These are phyloP conservation scores for Mallotus repandus DNA, from an alignment of 441 rosid genomes.

Conservation along the genomic window DNA sequence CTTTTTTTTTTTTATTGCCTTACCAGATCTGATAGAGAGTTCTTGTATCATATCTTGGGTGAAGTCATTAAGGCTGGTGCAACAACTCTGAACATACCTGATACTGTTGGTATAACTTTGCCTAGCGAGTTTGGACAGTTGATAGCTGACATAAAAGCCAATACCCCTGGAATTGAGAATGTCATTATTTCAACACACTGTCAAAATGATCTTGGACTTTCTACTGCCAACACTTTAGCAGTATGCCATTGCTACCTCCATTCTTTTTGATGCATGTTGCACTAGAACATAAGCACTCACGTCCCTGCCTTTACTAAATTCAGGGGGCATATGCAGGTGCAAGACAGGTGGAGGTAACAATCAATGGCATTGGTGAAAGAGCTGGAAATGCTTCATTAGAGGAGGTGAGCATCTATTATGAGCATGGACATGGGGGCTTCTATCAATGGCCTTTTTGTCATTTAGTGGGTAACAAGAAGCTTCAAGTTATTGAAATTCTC, in stretches of 20 bases:
- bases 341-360: constrained; percentile 87
- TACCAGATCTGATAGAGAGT: constrained; percentile 80
- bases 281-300: constrained; percentile 23
- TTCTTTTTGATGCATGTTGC: constrained; percentile 4
- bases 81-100: constrained; percentile 84
- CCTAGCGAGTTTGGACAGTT: constrained; percentile 80
- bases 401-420: constrained; percentile 52
- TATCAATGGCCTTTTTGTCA: background rate
- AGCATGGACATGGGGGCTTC: constrained; percentile 2
- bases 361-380: constrained; percentile 96
- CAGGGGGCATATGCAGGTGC: constrained; percentile 92
- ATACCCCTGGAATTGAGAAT: constrained; percentile 82
- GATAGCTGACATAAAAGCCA: constrained; percentile 83
- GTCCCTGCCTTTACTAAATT: constrained; percentile 23
- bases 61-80: constrained; percentile 96
- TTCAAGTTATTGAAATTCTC: background rate
- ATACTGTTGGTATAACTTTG: constrained; percentile 83
- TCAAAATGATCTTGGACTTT: constrained; percentile 98
- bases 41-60: constrained; percentile 75
- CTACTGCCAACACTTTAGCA: constrained; percentile 87
- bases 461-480: background rate
- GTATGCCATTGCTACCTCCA: constrained; percentile 38
- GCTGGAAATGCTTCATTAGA: constrained; percentile 97
- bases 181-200: constrained; percentile 86
- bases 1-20: constrained; percentile 2